Evolutionary conservation across 2,329 filamentous ascomycete species (phyloP).

Genomic region (Cytospora piceae): DNA sequence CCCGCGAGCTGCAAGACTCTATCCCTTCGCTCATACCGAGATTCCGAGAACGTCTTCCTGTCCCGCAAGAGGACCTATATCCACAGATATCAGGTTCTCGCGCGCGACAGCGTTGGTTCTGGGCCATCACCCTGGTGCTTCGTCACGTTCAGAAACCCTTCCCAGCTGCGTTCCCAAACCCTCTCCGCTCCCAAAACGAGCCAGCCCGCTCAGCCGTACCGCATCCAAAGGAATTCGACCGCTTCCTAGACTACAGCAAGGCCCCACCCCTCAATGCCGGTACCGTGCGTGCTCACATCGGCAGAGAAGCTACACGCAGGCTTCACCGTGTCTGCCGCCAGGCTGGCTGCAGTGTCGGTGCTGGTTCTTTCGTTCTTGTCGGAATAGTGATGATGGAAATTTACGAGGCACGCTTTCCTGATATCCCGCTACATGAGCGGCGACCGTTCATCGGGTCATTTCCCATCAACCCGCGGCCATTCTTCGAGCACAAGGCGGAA

Average conservation of each 20-base stretch:
- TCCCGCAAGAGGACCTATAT: conserved; percentile 35
- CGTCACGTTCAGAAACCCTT: conserved; percentile 34
- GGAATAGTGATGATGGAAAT: conserved; percentile 36
- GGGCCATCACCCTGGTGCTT: conserved; percentile 34
- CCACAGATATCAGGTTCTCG: conserved; percentile 30
- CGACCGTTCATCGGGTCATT: conserved; percentile 26
- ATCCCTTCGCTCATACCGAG: conserved; percentile 29
- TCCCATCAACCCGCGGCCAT: conserved; percentile 26
- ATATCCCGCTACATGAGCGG: conserved; percentile 10
- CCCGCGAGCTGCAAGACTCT: conserved; percentile 26
- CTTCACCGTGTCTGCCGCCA: conserved; percentile 33
- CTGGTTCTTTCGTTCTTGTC: conserved; percentile 33
- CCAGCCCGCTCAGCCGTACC: conserved; percentile 23
- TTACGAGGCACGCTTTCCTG: conserved; percentile 31
- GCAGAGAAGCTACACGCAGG: conserved; percentile 28
- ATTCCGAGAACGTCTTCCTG: conserved; percentile 31
- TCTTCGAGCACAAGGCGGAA: conserved; percentile 22
- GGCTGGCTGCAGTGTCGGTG: conserved; percentile 34
- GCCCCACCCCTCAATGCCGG: conserved; percentile 34
- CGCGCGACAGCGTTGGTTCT: conserved; percentile 35
- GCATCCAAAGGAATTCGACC: conserved; percentile 28
- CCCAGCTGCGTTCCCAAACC: conserved; percentile 34
- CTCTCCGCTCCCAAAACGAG: conserved; percentile 30
- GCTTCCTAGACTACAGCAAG: conserved; percentile 32
- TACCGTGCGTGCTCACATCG: conserved; percentile 22